Evolutionary conservation across 1,284 basidiomycete genomes (phyloP).

Genomic region (Irpex sp.): DNA sequence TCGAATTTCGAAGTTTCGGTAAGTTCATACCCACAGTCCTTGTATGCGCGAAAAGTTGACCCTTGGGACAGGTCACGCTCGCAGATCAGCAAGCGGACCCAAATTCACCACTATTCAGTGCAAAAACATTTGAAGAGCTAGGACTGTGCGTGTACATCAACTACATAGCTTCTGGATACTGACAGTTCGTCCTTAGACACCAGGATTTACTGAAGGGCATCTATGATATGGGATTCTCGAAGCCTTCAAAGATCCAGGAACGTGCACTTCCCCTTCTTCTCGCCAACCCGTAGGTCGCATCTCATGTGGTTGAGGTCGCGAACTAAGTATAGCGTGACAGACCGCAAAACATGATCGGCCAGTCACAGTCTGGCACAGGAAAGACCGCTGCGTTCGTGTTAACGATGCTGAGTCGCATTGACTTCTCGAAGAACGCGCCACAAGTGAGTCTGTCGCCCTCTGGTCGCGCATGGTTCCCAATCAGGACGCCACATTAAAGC

Average conservation of each 20-base stretch:
- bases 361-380: constrained; percentile 98
- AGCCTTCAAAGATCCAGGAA: constrained; percentile 99
- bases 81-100: constrained; percentile 97
- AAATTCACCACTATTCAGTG: constrained; percentile 92
- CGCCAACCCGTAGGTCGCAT: constrained; percentile 69
- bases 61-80: constrained; percentile 76
- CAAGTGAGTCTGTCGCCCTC: constrained; percentile 52
- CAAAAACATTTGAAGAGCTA: constrained; percentile 93
- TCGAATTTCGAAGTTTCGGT: constrained; percentile 76
- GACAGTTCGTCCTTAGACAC: constrained; percentile 47
- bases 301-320: background rate
- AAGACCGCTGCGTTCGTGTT: constrained; percentile 99
- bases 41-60: constrained; percentile 15
- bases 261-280: constrained; percentile 92
- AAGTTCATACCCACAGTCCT: constrained; percentile 23
- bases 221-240: constrained; percentile 94
- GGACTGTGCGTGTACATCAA: constrained; percentile 67
- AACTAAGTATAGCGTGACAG: constrained; percentile 38
- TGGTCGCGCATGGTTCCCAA: constrained; percentile 1
- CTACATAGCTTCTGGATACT: background rate
- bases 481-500: constrained; percentile 7
- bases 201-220: constrained; percentile 93
- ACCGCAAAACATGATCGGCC: constrained; percentile 97
- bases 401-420: constrained; percentile 95
- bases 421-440: constrained; percentile 79